phyloP scores from a whole-genome alignment of 2,329 filamentous ascomycete genomes.

The Truncatella angustata region DNA sequence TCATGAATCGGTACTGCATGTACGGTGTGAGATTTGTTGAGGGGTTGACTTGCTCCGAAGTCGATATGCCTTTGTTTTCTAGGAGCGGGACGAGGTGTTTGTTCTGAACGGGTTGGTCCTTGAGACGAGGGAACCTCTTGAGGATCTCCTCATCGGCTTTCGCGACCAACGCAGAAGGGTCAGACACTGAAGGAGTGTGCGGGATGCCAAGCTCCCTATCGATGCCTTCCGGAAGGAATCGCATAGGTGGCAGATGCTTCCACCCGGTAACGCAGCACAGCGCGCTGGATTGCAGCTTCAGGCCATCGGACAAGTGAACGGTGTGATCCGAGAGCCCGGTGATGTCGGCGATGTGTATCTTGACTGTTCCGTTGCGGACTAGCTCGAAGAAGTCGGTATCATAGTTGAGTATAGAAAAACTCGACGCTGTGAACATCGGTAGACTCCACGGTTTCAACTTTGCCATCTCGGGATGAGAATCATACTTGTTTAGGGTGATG shows the following conservation, averaged over 20 bases:
- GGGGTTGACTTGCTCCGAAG: conserved; percentile 21
- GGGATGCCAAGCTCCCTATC: conserved; percentile 47
- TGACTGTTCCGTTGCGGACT: conserved; percentile 51
- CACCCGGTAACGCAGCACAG: conserved; percentile 58
- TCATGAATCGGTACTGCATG: conserved; percentile 44
- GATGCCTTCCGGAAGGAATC: conserved; percentile 43
- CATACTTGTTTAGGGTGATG: conserved; percentile 50
- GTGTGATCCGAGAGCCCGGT: conserved; percentile 38
- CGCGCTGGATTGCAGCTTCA: conserved; percentile 42
- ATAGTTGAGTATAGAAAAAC: conserved; percentile 61
- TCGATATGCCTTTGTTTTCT: conserved; percentile 26
- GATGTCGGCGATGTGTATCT: conserved; percentile 55
- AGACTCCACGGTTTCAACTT: conserved; percentile 54
- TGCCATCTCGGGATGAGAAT: conserved; percentile 48
- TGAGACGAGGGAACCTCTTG: conserved; percentile 46
- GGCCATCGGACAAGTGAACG: conserved; percentile 44
- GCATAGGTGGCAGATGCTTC: conserved; percentile 37
- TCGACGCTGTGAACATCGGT: conserved; percentile 52
- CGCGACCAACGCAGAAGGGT: conserved; percentile 27
- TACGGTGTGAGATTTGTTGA: conserved; percentile 30
- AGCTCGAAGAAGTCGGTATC: conserved; percentile 53
- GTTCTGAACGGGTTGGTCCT: conserved; percentile 43
- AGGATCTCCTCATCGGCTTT: conserved; percentile 50
- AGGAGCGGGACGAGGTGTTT: conserved; percentile 42
- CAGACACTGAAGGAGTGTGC: conserved; percentile 23